Conservation (phyloP, 805 yeast genomes). For the Saturnispora besseyi region DNA sequence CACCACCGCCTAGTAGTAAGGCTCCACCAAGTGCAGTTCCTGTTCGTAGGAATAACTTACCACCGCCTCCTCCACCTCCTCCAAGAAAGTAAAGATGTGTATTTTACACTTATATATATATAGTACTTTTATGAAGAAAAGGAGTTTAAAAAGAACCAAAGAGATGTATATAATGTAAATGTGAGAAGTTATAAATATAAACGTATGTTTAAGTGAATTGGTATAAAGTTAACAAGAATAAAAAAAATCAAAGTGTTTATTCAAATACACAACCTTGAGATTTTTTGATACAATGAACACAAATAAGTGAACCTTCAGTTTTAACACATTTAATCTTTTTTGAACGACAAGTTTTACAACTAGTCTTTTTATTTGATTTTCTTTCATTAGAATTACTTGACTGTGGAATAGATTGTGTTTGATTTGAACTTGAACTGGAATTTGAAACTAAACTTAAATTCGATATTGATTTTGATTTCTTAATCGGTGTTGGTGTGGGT, state of each 20-base stretch:
- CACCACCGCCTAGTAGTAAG: conserved; percentile 1
- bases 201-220: conserved; percentile 23
- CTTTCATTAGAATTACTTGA: neutral
- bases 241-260: conserved; percentile 42
- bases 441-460: neutral
- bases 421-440: neutral
- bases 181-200: neutral
- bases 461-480: neutral
- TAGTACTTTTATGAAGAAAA: neutral
- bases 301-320: conserved; percentile 17
- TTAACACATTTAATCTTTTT: conserved; percentile 30
- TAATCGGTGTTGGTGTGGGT: conserved; percentile 5
- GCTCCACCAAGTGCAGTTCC: neutral
- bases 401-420: neutral
- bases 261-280: conserved; percentile 36
- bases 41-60: neutral
- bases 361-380: conserved; percentile 25
- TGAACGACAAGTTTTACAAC: conserved; percentile 27
- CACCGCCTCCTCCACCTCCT: conserved; percentile 10
- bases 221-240: conserved; percentile 8
- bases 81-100: neutral
- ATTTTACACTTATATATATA: neutral
- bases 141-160: neutral
- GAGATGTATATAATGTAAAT: neutral
- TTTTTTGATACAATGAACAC: conserved; percentile 26